Conservation (phyloP, 441 rosid species). For the Bruguiera hainesii region DNA sequence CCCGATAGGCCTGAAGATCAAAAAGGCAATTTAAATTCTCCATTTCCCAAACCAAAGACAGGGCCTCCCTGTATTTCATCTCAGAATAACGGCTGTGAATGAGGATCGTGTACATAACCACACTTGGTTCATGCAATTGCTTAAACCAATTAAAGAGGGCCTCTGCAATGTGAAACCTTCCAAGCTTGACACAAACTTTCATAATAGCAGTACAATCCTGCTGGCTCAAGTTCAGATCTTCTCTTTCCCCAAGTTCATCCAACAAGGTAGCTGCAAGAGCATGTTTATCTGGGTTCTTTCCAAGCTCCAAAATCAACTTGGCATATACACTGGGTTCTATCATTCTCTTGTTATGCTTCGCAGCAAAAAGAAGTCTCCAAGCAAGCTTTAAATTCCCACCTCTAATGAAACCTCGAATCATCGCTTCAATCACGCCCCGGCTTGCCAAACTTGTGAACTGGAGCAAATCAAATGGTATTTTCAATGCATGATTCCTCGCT, state of each 20-base stretch:
- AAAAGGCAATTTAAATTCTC: no score
- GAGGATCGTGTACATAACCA: slow-evolving; percentile 59
- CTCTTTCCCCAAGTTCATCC: slow-evolving; percentile 66
- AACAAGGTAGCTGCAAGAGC: slow-evolving; percentile 46
- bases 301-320: slow-evolving; percentile 38
- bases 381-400: slow-evolving; percentile 73
- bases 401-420: slow-evolving; percentile 64
- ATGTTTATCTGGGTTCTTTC: slow-evolving; percentile 68
- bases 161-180: slow-evolving; percentile 28
- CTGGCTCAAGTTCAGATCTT: slow-evolving; percentile 59
- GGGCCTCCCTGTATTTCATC: slow-evolving; percentile 63
- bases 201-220: slow-evolving; percentile 78
- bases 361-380: slow-evolving; percentile 54
- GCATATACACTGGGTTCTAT: slow-evolving; percentile 51
- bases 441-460: slow-evolving; percentile 50
- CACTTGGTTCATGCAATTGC: slow-evolving; percentile 59
- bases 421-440: slow-evolving; percentile 72
- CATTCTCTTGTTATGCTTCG: slow-evolving; percentile 20
- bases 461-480: slow-evolving; percentile 50
- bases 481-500: slow-evolving; percentile 56
- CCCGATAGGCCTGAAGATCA: no score
- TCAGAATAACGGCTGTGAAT: slow-evolving; percentile 67
- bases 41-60: slow-evolving; percentile 15
- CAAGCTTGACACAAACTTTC: slow-evolving; percentile 67
- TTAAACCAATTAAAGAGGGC: slow-evolving; percentile 50